Conservation (phyloP, 805 yeast genomes). For the Candida parachauliodes region DNA sequence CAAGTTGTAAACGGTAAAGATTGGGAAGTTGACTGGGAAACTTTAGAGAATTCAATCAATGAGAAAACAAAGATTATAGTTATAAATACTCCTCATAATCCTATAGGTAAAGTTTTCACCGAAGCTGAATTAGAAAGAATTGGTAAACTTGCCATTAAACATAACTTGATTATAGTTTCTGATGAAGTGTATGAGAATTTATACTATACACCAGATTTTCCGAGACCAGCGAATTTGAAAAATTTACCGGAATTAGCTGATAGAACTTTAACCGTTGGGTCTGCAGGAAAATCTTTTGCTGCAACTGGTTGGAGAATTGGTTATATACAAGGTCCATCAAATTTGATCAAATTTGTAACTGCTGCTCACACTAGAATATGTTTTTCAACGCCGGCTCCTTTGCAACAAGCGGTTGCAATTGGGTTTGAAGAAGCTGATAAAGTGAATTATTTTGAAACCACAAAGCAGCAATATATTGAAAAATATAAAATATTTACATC, state of each 20-base stretch:
- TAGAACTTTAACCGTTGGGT: conserved; percentile 86
- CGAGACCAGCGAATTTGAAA: conserved; percentile 77
- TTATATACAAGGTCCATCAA: conserved; percentile 88
- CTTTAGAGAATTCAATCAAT: conserved; percentile 67
- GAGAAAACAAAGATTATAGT: conserved; percentile 81
- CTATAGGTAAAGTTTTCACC: conserved; percentile 86
- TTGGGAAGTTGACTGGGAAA: conserved; percentile 82
- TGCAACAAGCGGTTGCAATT: conserved; percentile 87
- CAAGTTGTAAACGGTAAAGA: conserved; percentile 74
- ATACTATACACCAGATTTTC: conserved; percentile 64
- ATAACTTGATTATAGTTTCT: conserved; percentile 77
- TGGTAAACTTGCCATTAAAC: conserved; percentile 80
- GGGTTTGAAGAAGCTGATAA: conserved; percentile 63
- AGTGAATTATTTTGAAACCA: conserved; percentile 64
- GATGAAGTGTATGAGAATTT: conserved; percentile 96
- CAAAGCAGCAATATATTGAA: conserved; percentile 61
- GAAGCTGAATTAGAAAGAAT: conserved; percentile 68
- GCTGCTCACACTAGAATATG: conserved; percentile 94
- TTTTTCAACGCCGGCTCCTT: conserved; percentile 84
- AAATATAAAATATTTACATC: conserved; percentile 72
- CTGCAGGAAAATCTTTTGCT: conserved; percentile 98
- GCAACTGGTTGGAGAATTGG: conserved; percentile 99
- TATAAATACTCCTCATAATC: conserved; percentile 93
- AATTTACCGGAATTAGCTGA: conserved; percentile 65
- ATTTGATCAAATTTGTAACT: conserved; percentile 72